These are phyloP conservation scores for Argentina anserina DNA, from an alignment of 306 rosid genomes.

Conservation along the genomic window DNA sequence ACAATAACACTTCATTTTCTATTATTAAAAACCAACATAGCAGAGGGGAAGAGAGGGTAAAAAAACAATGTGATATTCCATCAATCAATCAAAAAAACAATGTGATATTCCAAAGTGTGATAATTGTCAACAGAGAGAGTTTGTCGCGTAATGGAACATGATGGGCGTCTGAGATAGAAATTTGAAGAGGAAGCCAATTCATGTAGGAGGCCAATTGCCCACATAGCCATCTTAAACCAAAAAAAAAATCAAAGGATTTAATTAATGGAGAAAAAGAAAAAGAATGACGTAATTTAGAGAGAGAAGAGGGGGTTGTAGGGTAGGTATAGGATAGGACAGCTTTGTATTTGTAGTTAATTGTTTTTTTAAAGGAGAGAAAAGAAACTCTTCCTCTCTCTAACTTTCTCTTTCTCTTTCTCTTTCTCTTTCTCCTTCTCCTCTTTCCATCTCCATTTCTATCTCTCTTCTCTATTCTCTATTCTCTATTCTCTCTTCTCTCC, in stretches of 20 bases:
- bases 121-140: not conserved
- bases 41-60: not conserved
- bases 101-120: not conserved
- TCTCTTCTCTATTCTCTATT: conserved; percentile 10
- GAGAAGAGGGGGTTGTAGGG: not conserved
- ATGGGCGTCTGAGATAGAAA: conserved; percentile 2
- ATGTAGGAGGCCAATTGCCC: not conserved
- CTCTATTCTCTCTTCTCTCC: too few relatives aligned
- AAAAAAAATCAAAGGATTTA: not conserved
- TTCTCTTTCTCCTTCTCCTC: not conserved
- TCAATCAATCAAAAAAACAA: too few relatives aligned
- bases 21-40: not conserved
- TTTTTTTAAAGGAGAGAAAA: not conserved
- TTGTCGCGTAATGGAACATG: conserved; percentile 14
- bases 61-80: not conserved
- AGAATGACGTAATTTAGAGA: not conserved
- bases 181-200: not conserved
- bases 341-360: conserved; percentile 19
- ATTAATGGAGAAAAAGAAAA: not conserved
- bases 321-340: conserved; percentile 29
- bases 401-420: not conserved
- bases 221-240: not conserved
- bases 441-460: not conserved
- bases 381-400: not conserved
- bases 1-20: not conserved